Percentiles rank a stretch among this genome's conserved stretches.
Conservation (phyloP, 2,329 filamentous ascomycete species). For the Ophiostoma fasciatum region DNA sequence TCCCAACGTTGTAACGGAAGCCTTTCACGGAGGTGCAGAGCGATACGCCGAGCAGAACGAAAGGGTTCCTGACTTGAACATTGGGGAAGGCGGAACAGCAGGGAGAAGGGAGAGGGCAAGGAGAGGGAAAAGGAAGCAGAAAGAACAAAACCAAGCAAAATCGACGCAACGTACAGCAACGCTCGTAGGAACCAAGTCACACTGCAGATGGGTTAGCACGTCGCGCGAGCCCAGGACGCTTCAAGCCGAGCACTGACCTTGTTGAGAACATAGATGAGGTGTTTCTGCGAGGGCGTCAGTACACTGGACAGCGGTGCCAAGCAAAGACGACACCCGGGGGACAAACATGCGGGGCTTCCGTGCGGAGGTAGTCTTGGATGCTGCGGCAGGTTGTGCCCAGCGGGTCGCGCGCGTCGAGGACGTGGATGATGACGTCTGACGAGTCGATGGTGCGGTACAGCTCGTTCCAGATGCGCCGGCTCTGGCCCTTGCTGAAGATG, state of each 20-base stretch:
- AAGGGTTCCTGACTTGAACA: constrained; percentile 74
- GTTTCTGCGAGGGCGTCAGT: constrained; percentile 42
- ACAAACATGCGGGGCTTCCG: constrained; percentile 66
- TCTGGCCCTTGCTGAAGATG: constrained; percentile 89
- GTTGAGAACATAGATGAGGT: constrained; percentile 78
- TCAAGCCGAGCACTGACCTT: constrained; percentile 27
- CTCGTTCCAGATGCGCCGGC: constrained; percentile 95
- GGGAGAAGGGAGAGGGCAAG: constrained; percentile 17
- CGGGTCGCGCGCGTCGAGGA: constrained; percentile 79
- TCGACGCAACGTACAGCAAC: constrained; percentile 63
- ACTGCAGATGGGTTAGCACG: constrained; percentile 20
- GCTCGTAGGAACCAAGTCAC: constrained; percentile 79
- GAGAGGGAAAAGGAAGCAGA: constrained; percentile 5
- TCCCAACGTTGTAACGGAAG: constrained; percentile 99
- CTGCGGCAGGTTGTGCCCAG: constrained; percentile 79
- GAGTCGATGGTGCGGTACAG: constrained; percentile 68
- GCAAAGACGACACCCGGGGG: background rate
- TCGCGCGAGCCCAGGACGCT: background rate
- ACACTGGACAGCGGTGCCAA: background rate
- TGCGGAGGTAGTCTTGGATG: constrained; percentile 82
- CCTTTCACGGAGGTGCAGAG: constrained; percentile 72
- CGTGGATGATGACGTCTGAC: constrained; percentile 90
- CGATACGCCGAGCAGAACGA: constrained; percentile 27
- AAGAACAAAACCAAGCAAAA: constrained; percentile 1
- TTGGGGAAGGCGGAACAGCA: constrained; percentile 34